Base-by-base conservation (phyloP, 2,329 filamentous ascomycete genomes). In the Colletotrichum destructivum region DNA sequence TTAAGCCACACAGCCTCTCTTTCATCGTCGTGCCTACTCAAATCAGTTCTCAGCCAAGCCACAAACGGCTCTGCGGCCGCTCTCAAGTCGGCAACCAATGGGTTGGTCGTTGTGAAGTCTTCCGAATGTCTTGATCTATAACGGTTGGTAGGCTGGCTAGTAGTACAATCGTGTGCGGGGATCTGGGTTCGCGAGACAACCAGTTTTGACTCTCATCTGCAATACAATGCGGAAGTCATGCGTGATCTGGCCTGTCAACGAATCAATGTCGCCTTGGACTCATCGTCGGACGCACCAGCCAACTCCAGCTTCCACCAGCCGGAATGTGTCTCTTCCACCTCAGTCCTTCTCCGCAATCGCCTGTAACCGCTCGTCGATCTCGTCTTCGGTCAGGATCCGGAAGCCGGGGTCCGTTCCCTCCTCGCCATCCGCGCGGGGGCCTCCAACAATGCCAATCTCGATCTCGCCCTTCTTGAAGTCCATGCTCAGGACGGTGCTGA, bases 391-490 rank as follows among this genome's bases (percentile, higher is more conserved):
- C 83, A 99, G 88, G 77, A 92, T 93, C 82, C 95, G 91, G 88
- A 99, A 99, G 74, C 87, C 88, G 61, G 92, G 84, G 78, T 94
- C 89, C 74, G 92, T 93, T 75, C 94, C 94, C 82, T 97, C 93
- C 84, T 93, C 89, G 76, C 95, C 96, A 80, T 97, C 94, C 71
- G 87, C 84, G 78, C 91, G 89, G 69, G 96, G 95, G 40, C 95
- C 96, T 76, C 96, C 96, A 66, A 98, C 96, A 80, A 99, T 95
- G 74, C 96, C 96, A 84, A 99, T 94, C 86, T 99, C 96, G 82
- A 99, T 92, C 88, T 99, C 96, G 78, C 93, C 93, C 89, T 98
- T 98, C 90, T 99, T 99, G 88, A 99, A 99, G 83, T 99, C 96
- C 83, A 98, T 97, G 84, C 96, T 98, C 75, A 99, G 89, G 72